phyloP scores from a whole-genome alignment of 169 alveolate species.

The Cryptosporidium viatorum region DNA sequence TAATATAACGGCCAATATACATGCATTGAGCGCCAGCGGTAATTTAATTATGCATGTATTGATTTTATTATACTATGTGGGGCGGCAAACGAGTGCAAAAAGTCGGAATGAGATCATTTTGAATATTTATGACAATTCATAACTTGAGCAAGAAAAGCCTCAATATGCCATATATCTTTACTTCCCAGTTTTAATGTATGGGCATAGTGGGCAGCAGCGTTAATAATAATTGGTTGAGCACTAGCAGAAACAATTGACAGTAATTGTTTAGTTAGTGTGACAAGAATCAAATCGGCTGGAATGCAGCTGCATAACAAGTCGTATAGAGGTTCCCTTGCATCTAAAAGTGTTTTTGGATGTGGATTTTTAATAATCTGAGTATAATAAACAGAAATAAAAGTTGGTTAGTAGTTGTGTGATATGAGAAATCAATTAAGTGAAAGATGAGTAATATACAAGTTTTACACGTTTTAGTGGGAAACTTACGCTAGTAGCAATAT shows the following conservation, averaged over 20 bases:
- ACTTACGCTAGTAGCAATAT: constrained; percentile 72
- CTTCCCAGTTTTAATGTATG: constrained; percentile 84
- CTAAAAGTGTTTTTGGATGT: constrained; percentile 74
- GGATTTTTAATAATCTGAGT: constrained; percentile 48
- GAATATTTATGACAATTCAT: constrained; percentile 76
- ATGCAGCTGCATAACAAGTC: constrained; percentile 84
- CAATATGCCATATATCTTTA: constrained; percentile 85
- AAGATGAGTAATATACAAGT: constrained; percentile 26
- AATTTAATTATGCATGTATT: background rate
- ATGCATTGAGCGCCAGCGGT: background rate
- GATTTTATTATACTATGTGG: background rate
- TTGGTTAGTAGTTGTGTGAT: background rate
- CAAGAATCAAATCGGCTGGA: constrained; percentile 82
- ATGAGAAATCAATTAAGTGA: constrained; percentile 71
- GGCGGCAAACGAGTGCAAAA: background rate
- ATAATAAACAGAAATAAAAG: background rate
- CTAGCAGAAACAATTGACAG: constrained; percentile 31
- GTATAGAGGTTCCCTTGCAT: constrained; percentile 82
- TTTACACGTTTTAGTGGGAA: constrained; percentile 38
- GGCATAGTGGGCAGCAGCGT: constrained; percentile 54
- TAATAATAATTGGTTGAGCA: constrained; percentile 43
- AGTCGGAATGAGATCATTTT: background rate
- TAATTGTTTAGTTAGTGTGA: constrained; percentile 78
- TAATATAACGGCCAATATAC: background rate
- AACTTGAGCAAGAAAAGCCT: constrained; percentile 85